Conservation (phyloP, 768 basidiomycete species). For the Mycena filopes region DNA sequence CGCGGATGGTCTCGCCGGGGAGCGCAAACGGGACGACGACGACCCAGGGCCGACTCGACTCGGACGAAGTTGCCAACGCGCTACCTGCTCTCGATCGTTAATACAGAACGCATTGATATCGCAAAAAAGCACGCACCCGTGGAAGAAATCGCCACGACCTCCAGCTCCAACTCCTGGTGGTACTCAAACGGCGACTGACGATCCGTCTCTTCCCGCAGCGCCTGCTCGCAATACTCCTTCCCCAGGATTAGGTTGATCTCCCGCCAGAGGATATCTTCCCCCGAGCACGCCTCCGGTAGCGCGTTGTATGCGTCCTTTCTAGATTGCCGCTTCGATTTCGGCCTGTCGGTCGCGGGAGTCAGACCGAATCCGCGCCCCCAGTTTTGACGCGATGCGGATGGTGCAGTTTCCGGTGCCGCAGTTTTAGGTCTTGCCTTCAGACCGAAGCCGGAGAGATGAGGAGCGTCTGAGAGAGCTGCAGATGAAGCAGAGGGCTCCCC, state of each 20-base stretch:
- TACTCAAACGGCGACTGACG: slow-evolving; percentile 69
- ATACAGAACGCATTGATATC: background rate
- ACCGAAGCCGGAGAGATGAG: no score
- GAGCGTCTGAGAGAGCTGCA: no score
- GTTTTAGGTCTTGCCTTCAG: no score
- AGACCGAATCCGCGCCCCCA: no score
- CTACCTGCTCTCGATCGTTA: slow-evolving; percentile 57
- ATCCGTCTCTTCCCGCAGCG: slow-evolving; percentile 59
- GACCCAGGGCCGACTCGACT: slow-evolving; percentile 73
- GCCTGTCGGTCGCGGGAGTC: slow-evolving; percentile 2
- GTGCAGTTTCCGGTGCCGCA: no score
- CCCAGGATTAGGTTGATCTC: slow-evolving; percentile 81
- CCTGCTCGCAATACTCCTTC: slow-evolving; percentile 59
- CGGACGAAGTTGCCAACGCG: slow-evolving; percentile 66
- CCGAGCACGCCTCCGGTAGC: slow-evolving; percentile 71
- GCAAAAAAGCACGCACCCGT: slow-evolving; percentile 54
- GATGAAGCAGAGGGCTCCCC: no score
- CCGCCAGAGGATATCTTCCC: slow-evolving; percentile 79
- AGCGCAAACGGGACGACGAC: slow-evolving; percentile 86
- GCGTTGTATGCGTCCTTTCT: slow-evolving; percentile 50
- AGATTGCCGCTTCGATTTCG: slow-evolving; percentile 38
- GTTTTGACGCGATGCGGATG: no score
- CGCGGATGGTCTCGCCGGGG: slow-evolving; percentile 83
- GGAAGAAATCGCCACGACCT: slow-evolving; percentile 72
- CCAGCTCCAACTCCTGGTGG: slow-evolving; percentile 72